Evolutionary conservation across 2,329 filamentous ascomycete genomes (phyloP), one percentile per base, ranked within the genome.

Genomic region (Thelonectria blattea): DNA sequence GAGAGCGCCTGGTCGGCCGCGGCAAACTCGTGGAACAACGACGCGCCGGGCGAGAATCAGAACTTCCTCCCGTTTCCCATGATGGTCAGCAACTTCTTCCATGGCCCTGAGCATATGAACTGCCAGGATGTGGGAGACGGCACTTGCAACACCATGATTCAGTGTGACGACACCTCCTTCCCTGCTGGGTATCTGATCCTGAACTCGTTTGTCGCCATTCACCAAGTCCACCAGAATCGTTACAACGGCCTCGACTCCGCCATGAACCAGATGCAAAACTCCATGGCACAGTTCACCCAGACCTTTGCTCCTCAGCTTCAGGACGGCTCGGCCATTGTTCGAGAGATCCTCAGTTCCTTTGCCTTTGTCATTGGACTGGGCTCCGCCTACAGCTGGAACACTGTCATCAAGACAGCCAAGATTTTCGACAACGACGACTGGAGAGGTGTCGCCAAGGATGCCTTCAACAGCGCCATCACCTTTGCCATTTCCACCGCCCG

Each of bases 21-120:
- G 52, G 42, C 52, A 18, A 54, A 54, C 30, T 54, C 52, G 9
- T 54, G 52, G 52, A 54, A 54, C 52, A 22, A 43, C 4, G 52
- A 54, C 5, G 30, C 52, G 2, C 30, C 52, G 12, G 52, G 42
- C 30, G 6, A 22, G 15, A 42, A 30, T 14, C 52, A 54, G 30
- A n/a, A 22, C 7, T 37, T 54, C 22, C 45, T 56, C 5, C 34
- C 53, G 3, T 56, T 56, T 15, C 34, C 53, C 18, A 50, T 48
- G 53, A 48, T 27, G 24, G 54, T 45, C 17, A 56, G 54, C 47
- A 56, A 56, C 37, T 56, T 56, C 47, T 56, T 56, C 14, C 34
- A 51, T 18, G 54, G 54, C 2, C 46, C 54, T 6, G 46, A 56
- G 54, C 34, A 45, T 22, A 50, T 56, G 24, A 55, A 55, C 43